These are phyloP conservation scores for Nothopassalora personata DNA, from an alignment of 2,329 filamentous ascomycete genomes.

Conservation along the genomic window DNA sequence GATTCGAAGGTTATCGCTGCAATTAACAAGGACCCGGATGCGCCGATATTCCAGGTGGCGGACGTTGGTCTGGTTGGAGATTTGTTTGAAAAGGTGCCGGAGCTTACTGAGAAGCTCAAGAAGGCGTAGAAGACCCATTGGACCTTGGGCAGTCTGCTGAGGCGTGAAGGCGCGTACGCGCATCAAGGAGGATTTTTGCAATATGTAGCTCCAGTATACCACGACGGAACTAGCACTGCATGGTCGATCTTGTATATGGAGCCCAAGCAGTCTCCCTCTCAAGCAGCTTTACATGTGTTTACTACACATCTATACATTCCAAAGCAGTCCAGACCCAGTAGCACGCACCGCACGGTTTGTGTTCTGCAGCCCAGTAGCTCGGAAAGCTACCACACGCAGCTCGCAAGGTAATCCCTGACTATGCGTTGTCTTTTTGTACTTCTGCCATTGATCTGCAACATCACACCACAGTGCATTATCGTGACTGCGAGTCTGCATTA, in stretches of 20 bases:
- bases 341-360: not conserved
- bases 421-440: not conserved
- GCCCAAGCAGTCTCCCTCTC: not conserved
- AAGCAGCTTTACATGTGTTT: too few species aligned
- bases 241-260: not conserved
- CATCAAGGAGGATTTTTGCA: not conserved
- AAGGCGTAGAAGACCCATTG: slow-evolving; percentile 13
- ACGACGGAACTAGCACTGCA: not conserved
- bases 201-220: not conserved
- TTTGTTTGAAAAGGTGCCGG: slow-evolving; percentile 90
- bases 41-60: slow-evolving; percentile 96
- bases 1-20: slow-evolving; percentile 99
- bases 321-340: not conserved
- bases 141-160: not conserved
- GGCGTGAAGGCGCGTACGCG: slow-evolving; percentile 1
- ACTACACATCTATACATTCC: not conserved
- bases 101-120: slow-evolving; percentile 93
- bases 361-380: not conserved
- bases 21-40: slow-evolving; percentile 96
- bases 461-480: not conserved
- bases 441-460: not conserved
- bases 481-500: not conserved
- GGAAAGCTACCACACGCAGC: not conserved
- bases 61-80: slow-evolving; percentile 95
- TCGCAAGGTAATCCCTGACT: not conserved